Evolutionary conservation across 2,329 filamentous ascomycete genomes (phyloP).

Genomic region (Fusarium mexicanum): DNA sequence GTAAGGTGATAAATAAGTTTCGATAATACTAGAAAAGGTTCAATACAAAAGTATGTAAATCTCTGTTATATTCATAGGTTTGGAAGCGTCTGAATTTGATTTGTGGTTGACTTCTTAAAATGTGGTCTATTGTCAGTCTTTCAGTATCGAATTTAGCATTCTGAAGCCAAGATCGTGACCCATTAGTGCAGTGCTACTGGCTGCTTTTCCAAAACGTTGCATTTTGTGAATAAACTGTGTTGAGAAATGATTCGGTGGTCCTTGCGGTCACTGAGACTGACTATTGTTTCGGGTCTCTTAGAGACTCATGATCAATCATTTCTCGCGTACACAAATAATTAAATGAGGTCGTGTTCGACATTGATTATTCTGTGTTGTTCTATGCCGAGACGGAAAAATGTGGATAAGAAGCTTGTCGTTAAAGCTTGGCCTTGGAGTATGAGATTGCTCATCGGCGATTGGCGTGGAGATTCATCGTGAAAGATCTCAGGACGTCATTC

Average conservation of each 20-base stretch:
- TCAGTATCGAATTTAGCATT: neutral
- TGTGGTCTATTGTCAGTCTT: neutral
- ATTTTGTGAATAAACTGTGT: neutral
- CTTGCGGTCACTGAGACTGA: neutral
- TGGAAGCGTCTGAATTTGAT: neutral
- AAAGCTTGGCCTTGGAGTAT: slow-evolving; percentile 32
- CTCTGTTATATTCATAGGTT: too few relatives aligned
- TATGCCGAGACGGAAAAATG: slow-evolving; percentile 25
- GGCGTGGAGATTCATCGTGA: slow-evolving; percentile 10
- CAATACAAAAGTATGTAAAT: neutral
- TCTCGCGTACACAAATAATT: neutral
- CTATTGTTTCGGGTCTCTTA: neutral
- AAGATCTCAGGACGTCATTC: slow-evolving; percentile 6
- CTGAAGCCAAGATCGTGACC: neutral
- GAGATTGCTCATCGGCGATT: slow-evolving; percentile 31
- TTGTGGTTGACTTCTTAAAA: neutral
- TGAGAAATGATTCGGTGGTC: neutral
- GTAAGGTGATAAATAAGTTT: neutral
- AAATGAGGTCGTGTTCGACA: neutral
- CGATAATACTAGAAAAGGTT: neutral
- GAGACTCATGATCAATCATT: neutral
- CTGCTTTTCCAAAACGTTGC: neutral
- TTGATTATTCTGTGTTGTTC: neutral
- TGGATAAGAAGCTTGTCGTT: slow-evolving; percentile 33
- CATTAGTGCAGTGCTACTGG: neutral